Base-by-base conservation (phyloP, 192 early-diverging fungal species). In the Phlyctochytrium planicorne region DNA sequence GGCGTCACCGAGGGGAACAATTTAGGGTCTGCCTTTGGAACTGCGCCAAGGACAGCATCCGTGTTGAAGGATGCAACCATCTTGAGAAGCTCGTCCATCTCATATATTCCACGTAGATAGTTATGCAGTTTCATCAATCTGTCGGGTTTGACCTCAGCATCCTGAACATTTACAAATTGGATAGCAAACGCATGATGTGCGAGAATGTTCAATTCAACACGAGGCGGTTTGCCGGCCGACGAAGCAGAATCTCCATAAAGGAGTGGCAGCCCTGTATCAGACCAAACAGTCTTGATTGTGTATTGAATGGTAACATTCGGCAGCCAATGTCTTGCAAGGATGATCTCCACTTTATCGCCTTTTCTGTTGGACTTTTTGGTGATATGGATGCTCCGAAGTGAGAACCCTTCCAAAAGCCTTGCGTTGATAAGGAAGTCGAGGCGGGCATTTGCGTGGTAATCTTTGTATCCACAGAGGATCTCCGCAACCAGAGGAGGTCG, bases 141-240 rank as follows among this genome's bases (percentile, higher is more conserved):
- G 3, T 66, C 70, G 20, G 23, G 35, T 36, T 69, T 74, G 3
- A 53, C 17, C 4, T 84, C 76, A 17, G 65, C 24, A 65, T 72
- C 69, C 35, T 79, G 75, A 1, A 75, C 67, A 60, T 82, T 79
- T 16, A 82, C 74, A 59, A 82, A 85, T 12, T 70, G 29, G 6
- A 80, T 64, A 0, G 79, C 80, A 78, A 85, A 85, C 1, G 73
- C 67, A 34, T 79, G 79, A 29, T 80, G 74, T 6, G 83, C 77
- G 24, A 82, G 47, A 25, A 85, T 71, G 70, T 80, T 80, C 29
- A 85, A 52, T 62, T 85, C 80, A 36, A 85, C 76, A 4, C 69
- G 35, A 0, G 72, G 75, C 14, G 62, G 52, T 53, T 83, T 83
- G 23, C 29, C 20, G 16, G 60, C 53, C n/a, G n/a, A n/a, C n/a